phyloP scores from a whole-genome alignment of 768 basidiomycete genomes.

The Russula dissimulans region DNA sequence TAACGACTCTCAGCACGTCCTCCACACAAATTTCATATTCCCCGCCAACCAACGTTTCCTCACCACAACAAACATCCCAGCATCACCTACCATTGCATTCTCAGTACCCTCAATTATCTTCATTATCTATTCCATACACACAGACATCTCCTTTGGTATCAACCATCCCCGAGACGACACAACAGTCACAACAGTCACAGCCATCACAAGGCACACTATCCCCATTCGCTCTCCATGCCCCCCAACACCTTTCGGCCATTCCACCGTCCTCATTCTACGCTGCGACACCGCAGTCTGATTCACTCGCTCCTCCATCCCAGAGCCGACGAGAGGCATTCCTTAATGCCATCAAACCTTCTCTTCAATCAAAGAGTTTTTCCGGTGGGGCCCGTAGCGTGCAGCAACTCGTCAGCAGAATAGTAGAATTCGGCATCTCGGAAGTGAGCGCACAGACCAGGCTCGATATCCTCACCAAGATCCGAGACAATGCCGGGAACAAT shows the following conservation, averaged over 20 bases:
- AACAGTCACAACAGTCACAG: slow-evolving; percentile 24
- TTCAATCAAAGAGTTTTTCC: slow-evolving; percentile 51
- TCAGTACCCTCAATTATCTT: slow-evolving; percentile 29
- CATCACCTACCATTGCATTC: slow-evolving; percentile 33
- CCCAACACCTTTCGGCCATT: slow-evolving; percentile 28
- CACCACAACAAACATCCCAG: slow-evolving; percentile 36
- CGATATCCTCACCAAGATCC: slow-evolving; percentile 71
- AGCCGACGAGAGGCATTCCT: slow-evolving; percentile 49
- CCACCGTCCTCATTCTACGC: slow-evolving; percentile 33
- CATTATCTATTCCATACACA: slow-evolving; percentile 26
- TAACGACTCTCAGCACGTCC: slow-evolving; percentile 21
- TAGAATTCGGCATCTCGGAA: slow-evolving; percentile 51
- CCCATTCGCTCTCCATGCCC: slow-evolving; percentile 59
- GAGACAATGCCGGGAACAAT: slow-evolving; percentile 77
- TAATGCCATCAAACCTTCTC: slow-evolving; percentile 42
- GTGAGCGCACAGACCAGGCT: slow-evolving; percentile 57
- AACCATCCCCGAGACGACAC: slow-evolving; percentile 8
- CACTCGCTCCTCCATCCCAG: slow-evolving; percentile 31
- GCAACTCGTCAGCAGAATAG: slow-evolving; percentile 48
- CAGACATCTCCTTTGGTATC: slow-evolving; percentile 17
- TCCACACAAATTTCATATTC: slow-evolving; percentile 10
- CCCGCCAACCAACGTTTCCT: slow-evolving; percentile 27
- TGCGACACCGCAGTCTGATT: slow-evolving; percentile 24
- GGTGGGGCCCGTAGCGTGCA: slow-evolving; percentile 58
- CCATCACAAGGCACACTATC: slow-evolving; percentile 42